These are phyloP conservation scores for Colletotrichum noveboracense DNA, from an alignment of 2,329 filamentous ascomycete species.

Conservation along the genomic window DNA sequence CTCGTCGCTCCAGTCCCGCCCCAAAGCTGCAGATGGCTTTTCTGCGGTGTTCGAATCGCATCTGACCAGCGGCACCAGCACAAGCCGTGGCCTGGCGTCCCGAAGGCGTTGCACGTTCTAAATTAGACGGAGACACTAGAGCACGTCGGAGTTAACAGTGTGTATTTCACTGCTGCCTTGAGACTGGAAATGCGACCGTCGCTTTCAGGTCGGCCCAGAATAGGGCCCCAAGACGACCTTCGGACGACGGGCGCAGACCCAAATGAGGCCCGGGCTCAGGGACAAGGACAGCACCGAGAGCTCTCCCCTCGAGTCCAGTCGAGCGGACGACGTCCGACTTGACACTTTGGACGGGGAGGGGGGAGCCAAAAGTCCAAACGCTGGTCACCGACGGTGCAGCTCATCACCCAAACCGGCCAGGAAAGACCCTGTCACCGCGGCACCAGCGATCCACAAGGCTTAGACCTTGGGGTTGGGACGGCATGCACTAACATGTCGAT, in stretches of 20 bases:
- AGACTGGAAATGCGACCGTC: not conserved
- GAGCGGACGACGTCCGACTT: conserved; percentile 4
- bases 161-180: conserved; percentile 8
- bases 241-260: not conserved
- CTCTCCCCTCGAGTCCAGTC: not conserved
- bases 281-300: not conserved
- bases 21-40: not conserved
- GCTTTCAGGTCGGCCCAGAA: not conserved
- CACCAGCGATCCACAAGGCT: conserved; percentile 11
- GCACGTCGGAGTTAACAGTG: not conserved
- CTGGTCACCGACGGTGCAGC: not conserved
- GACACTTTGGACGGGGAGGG: not conserved
- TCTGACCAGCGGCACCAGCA: conserved; percentile 7
- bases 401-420: not conserved
- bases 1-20: not conserved
- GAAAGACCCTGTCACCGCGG: not conserved
- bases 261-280: not conserved
- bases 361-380: not conserved
- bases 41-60: conserved; percentile 1
- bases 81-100: not conserved
- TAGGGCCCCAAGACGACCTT: not conserved
- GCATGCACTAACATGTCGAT: not conserved
- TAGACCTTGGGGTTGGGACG: conserved; percentile 3
- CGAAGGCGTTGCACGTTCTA: conserved; percentile 10
- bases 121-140: conserved; percentile 10